Evolutionary conservation across 1,139 yeast genomes (phyloP), one percentile per base, ranked within the genome.

Genomic region (Sugiyamaella paludigena): DNA sequence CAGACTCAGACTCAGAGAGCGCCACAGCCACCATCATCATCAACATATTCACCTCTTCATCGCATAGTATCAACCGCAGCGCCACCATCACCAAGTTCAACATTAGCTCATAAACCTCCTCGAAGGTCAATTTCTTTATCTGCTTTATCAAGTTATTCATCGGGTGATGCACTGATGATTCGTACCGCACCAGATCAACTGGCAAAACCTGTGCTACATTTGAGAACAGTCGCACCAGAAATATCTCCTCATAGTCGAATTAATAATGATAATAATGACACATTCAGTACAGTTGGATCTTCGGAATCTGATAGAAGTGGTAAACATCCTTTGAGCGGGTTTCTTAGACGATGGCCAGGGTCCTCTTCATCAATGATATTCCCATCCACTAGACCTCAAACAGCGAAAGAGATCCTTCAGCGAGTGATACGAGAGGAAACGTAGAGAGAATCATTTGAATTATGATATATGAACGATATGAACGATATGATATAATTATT

Each of bases 361-460:
- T 29, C 34, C 32, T 40, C 43, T 7, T 19, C 15, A 9, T 31
- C 13, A 11, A 16, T 15, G 13, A 6, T 24, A 7, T n/a, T 32
- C 16, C n/a, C 33, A 24, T n/a, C 29, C 4, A 7, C 24, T 32
- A 10, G 33, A 26, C 24, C 38, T 24, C 38, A 19, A 9, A 42
- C 45, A 10, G 45, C 45, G 4, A 33, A 33, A 29, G 45, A 42
- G n/a, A 39, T 42, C 4, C 36, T 42, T 5, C 35, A 19, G 16
- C n/a, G 39, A 29, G 40, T 42, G 9, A 42, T 42, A 9, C 27
- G 36, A 9, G 45, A 42, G 12, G 45, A 42, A 33, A 33, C 43
- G 9, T 31, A 31, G 24, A 19, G 24, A 19, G 5, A 19, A 19
- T 19, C 24, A 4, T 5, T 19, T 19, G n/a, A n/a, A n/a, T n/a